A percentile compares a stretch with the other conserved stretches of the same genome.
Evolutionary conservation across 192 early-diverging fungal genomes (phyloP).

Genomic region (Cetraspora pellucida): DNA sequence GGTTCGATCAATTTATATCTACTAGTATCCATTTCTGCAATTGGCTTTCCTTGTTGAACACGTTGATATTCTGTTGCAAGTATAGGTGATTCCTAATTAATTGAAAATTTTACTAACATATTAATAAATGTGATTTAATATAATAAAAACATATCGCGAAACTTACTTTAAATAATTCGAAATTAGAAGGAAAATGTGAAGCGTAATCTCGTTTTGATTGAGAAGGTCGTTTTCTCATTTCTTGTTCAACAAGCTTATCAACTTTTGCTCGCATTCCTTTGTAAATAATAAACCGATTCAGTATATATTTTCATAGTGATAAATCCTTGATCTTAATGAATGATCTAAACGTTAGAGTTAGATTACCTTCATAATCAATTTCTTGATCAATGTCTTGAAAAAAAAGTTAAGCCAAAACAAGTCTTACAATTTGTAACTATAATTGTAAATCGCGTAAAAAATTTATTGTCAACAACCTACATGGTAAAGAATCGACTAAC

Average conservation of each 20-base stretch:
- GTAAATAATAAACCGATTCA: background rate
- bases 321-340: no score
- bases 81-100: conserved; percentile 25
- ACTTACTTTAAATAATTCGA: conserved; percentile 50
- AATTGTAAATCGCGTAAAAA: background rate
- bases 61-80: conserved; percentile 40
- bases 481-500: conserved; percentile 25
- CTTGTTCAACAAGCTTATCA: conserved; percentile 56
- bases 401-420: no score
- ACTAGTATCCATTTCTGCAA: conserved; percentile 46
- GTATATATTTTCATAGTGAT: background rate
- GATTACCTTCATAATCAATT: conserved; percentile 32
- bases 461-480: background rate
- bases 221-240: conserved; percentile 53
- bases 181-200: conserved; percentile 43
- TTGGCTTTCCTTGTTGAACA: conserved; percentile 48
- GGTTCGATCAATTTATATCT: conserved; percentile 55
- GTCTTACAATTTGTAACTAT: background rate
- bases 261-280: conserved; percentile 52
- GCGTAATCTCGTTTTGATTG: conserved; percentile 36
- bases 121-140: background rate
- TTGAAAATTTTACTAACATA: background rate
- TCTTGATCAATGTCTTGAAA: conserved; percentile 26
- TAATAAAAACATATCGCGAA: background rate
- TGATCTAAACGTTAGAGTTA: background rate